phyloP scores from a whole-genome alignment of 2,329 filamentous ascomycete species.

The Didymella glomerata region DNA sequence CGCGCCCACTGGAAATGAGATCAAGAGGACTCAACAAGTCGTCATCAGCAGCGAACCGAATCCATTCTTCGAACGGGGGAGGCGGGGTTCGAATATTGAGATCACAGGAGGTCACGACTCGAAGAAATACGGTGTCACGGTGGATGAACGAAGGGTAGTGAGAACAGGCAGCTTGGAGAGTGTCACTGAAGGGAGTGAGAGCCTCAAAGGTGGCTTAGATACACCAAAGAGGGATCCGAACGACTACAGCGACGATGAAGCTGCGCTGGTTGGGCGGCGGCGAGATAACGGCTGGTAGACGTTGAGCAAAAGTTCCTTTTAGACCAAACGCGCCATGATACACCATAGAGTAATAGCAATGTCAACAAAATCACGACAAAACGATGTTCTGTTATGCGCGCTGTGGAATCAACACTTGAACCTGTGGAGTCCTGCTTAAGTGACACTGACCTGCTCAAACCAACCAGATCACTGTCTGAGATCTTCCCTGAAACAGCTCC shows the following conservation, averaged over 20 bases:
- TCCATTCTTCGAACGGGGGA: slow-evolving; percentile 23
- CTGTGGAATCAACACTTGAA: neutral
- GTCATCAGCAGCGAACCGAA: slow-evolving; percentile 38
- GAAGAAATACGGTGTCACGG: slow-evolving; percentile 20
- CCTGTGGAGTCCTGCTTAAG: neutral
- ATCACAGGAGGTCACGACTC: slow-evolving; percentile 16
- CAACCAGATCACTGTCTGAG: neutral
- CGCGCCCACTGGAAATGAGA: slow-evolving; percentile 37
- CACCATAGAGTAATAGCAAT: neutral
- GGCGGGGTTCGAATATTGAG: slow-evolving; percentile 22
- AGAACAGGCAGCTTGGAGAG: slow-evolving; percentile 36
- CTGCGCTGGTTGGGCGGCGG: slow-evolving; percentile 30
- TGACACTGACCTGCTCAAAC: neutral
- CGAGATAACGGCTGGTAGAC: slow-evolving; percentile 15
- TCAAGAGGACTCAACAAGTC: slow-evolving; percentile 44
- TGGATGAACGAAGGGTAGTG: slow-evolving; percentile 22
- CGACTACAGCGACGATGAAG: slow-evolving; percentile 38
- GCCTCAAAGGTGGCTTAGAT: slow-evolving; percentile 29
- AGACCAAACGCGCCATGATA: neutral
- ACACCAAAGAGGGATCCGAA: slow-evolving; percentile 26
- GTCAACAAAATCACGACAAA: neutral
- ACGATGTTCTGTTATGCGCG: neutral
- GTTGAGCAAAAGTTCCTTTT: neutral
- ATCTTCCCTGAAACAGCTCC: neutral
- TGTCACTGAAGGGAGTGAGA: slow-evolving; percentile 35